Evolutionary conservation across 1,284 basidiomycete genomes (phyloP), one percentile per base, ranked within the genome.

Genomic region (Melanopsichium pennsylvanicum): DNA sequence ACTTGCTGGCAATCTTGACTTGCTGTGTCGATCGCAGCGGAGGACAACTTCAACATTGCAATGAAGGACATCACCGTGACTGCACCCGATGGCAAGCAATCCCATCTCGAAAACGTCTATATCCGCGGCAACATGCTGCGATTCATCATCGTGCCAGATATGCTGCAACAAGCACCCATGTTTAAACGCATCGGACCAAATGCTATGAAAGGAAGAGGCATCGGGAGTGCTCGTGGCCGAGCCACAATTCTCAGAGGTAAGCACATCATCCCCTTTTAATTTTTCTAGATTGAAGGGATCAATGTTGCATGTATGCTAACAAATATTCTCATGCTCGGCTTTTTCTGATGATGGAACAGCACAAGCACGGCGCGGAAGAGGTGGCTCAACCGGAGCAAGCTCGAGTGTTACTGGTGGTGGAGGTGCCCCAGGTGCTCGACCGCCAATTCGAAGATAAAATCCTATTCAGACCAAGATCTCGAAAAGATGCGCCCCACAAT

Each of bases 131-230:
- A 91, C 82, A 97, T 97, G 92, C 82, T 81, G 11, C 59, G 78
- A 16, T 97, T 97, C 86, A 95, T 97, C 85, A 97, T 98, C 81
- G 96, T 99, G 22, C 96, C 96, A 42, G 96, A 98, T 83, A 97
- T 99, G 90, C 86, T 99, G 72, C 92, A 97, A 81, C 97, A 98
- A 82, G 96, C 96, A 22, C 96, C 96, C 18, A 99, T 99, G 96
- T 95, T 98, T 85, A 98, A 98, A 84, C 90, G 95, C 70, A 92
- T 97, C 44, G 94, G 95, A 40, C 93, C 94, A 15, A 97, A 97
- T 81, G 94, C 93, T 33, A 97, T 98, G 93, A 90, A 91, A 78
- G 96, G 96, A 78, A 87, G 95, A 72, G 96, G 96, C 88, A 98
- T 99, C 81, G 96, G 96, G 81, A 96, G 93, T 76, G 93, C 93